Base-by-base conservation (phyloP, 1,284 basidiomycete species). In the Irpex sp. region DNA sequence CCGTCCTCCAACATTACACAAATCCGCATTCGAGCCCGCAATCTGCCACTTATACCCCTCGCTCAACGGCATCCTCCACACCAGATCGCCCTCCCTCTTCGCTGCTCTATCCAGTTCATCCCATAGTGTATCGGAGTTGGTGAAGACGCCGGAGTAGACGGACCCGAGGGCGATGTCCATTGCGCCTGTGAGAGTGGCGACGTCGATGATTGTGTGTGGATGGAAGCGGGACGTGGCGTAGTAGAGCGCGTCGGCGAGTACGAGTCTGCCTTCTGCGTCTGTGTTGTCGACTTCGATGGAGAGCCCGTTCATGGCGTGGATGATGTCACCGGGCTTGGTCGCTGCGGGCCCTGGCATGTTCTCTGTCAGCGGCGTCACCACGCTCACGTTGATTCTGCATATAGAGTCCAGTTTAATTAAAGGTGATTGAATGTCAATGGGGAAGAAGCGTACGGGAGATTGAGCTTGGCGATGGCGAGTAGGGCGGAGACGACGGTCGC, bases 281-380 rank as follows among this genome's bases (percentile, higher is more conserved):
- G 93, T 94, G 75, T 94, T 94, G 75, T 94, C 91, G 45, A 95
- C 84, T 72, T 95, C 91, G 37, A 96, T 82, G 0, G 88, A 87
- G 73, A 93, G 93, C 49, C 93, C 93, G 70, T 94, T 94, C 86
- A 93, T 93, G 5, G 92, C 90, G 66, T 91, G 89, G 64, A 95
- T 73, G 58, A 91, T 81, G 67, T 93, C 90, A 49, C 93, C 94
- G 0, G 93, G 94, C 75, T 95, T 96, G 61, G 85, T 95, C 7
- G 93, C 93, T 61, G 85, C 85, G 0, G 91, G 90, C 21, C 89
- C 88, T 4, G 92, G 92, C 81, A 94, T 80, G 76, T 96, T 96
- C 75, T 96, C 94, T n/a, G 85, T 87, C 47, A 95, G 77, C 2
- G 93, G 90, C 0, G 85, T 86, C 48, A 86, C 78, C 9, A 84